These are phyloP conservation scores for Fusarium dlaminii DNA, from an alignment of 2,329 filamentous ascomycete genomes.

Conservation along the genomic window DNA sequence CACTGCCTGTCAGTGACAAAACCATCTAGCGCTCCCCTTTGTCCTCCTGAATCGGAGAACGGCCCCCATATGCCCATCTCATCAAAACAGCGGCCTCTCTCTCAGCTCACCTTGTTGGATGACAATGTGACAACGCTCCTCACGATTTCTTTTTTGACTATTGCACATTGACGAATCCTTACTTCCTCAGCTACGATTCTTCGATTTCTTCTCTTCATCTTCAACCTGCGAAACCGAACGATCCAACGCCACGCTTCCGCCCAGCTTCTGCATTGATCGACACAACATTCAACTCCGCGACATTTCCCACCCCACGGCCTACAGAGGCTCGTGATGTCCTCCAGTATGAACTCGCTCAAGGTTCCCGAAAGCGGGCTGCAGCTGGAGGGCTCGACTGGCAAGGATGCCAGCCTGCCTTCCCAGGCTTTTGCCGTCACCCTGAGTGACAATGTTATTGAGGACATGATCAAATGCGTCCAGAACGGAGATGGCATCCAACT, in stretches of 20 bases:
- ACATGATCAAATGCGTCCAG: slow-evolving; percentile 69
- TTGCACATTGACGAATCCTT: slow-evolving; percentile 14
- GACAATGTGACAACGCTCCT: slow-evolving; percentile 42
- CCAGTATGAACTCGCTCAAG: slow-evolving; percentile 62
- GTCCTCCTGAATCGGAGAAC: slow-evolving; percentile 36
- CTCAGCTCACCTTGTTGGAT: slow-evolving; percentile 39
- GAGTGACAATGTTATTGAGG: slow-evolving; percentile 66
- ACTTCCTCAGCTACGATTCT: background rate
- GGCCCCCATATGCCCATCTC: slow-evolving; percentile 29
- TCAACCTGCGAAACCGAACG: slow-evolving; percentile 11
- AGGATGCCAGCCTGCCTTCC: slow-evolving; percentile 56
- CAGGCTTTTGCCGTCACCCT: slow-evolving; percentile 69
- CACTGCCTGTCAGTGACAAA: slow-evolving; percentile 26
- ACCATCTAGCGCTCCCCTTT: slow-evolving; percentile 20
- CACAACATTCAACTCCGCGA: slow-evolving; percentile 38
- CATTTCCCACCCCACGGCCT: slow-evolving; percentile 44
- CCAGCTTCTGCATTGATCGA: slow-evolving; percentile 37
- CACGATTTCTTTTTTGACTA: slow-evolving; percentile 24
- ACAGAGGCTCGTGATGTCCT: slow-evolving; percentile 39
- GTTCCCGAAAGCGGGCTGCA: slow-evolving; percentile 67
- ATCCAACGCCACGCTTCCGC: slow-evolving; percentile 18
- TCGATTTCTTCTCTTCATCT: background rate
- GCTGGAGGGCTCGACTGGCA: slow-evolving; percentile 61
- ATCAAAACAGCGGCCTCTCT: slow-evolving; percentile 42
- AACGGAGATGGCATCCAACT: slow-evolving; percentile 66